phyloP scores from a whole-genome alignment of 192 early-diverging fungal species.

The Glomus cerebriforme region DNA sequence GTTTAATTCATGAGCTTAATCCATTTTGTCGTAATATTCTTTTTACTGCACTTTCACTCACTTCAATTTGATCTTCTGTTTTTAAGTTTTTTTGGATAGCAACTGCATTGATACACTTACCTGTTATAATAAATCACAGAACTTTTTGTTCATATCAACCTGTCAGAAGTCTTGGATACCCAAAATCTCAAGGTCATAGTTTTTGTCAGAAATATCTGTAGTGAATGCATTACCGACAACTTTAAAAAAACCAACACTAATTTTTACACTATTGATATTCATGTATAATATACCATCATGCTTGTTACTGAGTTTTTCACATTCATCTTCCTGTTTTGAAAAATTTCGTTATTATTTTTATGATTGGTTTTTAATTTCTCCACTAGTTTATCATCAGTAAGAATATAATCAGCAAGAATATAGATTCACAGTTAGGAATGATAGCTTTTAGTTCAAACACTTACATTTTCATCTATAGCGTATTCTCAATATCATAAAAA shows the following conservation, averaged over 20 bases:
- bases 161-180: too few relatives aligned
- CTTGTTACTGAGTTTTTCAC: constrained; percentile 6
- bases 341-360: too few relatives aligned
- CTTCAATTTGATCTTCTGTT: too few relatives aligned
- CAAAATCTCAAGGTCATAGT: constrained; percentile 22
- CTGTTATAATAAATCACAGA: too few relatives aligned
- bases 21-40: too few relatives aligned
- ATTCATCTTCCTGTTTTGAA: constrained; percentile 15
- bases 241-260: constrained; percentile 11
- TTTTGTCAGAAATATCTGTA: not conserved
- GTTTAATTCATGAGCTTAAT: too few relatives aligned
- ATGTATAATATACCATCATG: constrained; percentile 23
- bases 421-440: not conserved
- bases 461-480: constrained; percentile 5
- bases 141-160: too few relatives aligned
- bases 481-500: constrained; percentile 14
- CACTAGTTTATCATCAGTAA: constrained; percentile 5
- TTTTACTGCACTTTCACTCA: too few relatives aligned
- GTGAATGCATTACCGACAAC: constrained; percentile 15
- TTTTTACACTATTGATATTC: not conserved
- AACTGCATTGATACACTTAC: too few relatives aligned
- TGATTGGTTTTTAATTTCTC: too few relatives aligned
- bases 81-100: too few relatives aligned
- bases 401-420: not conserved
- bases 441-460: not conserved